Base-by-base conservation (phyloP, 2,329 filamentous ascomycete species). In the Aspergillus jensenii region DNA sequence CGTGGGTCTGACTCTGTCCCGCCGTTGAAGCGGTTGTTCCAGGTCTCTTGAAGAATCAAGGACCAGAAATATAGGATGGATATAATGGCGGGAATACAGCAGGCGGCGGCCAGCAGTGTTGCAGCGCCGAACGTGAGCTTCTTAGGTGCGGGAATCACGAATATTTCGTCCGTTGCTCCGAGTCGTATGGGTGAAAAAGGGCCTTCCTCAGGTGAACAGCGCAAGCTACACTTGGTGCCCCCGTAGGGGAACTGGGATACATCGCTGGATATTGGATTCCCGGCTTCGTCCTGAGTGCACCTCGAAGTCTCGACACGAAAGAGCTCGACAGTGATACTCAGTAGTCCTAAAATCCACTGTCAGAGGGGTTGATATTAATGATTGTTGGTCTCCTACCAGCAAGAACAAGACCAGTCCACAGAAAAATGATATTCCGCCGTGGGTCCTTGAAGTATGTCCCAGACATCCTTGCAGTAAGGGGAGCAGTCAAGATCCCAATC, bases 361-460 rank as follows among this genome's bases (percentile, higher is more conserved):
- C 17, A 54, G 43, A 12, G 21, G 11, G 2, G 9, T 8, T 6
- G 3, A 19, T 4, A 15, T 2, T 6, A 6, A 23, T 14, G 35
- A 0, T 23, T 9, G 19, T 43, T 27, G 2, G 2, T 8, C 11
- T 9, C 52, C 14, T 47, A 54, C 52, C 52, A 33, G 52, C 43
- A 31, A 54, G 52, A 33, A 54, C 23, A 9, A 54, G 52, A 1
- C 43, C 52, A 6, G 44, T 54, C 52, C 52, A 54, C 31, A 54
- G 9, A 23, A 54, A 54, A 8, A 54, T 47, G 44, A 54, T 54
- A 17, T 54, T 37, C 9, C 52, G 52, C 2, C 52, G 43, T 1
- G 52, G 52, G 8, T 54, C 52, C n/a, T 47, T 54, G 43, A 54
- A 48, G 33, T 54, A 54, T n/a, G 52, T 54, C 3, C 43, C 33